Base-by-base conservation (phyloP, 2,329 filamentous ascomycete species). In the Aotearoamyces nothofagi region DNA sequence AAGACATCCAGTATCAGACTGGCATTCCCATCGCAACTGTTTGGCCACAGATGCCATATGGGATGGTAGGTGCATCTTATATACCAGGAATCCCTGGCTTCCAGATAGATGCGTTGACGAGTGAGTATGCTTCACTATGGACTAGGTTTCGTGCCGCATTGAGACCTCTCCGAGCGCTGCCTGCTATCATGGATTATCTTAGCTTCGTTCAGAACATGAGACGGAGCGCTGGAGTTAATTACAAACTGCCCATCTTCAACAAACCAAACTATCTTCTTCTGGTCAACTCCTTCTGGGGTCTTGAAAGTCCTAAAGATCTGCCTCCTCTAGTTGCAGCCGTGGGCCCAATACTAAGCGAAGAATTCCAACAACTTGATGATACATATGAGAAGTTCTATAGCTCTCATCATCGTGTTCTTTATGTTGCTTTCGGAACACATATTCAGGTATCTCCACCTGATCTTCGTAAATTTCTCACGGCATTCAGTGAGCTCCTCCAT, bases 271-370 rank as follows among this genome's bases (percentile, higher is more conserved):
- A 58, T 25, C 49, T 61, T 3, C 36, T 55, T 2, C 41, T 60
- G 4, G 50, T 60, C 14, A 60, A 61, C 29, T 57, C 55, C 0
- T 60, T 60, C 34, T 56, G 51, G 32, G 57, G 56, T 0, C 42
- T 61, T 5, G 58, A 62, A 28, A 42, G 49, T 2, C 51, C 57
- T 0, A 52, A 51, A 13, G 56, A 60, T 31, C 32, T 60, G 3
- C 57, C 57, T 2, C 57, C 57, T 2, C 39, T 53, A 1, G 46
- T 52, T 14, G 42, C 46, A 3, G 33, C 52, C 2, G 48, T 61
- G 3, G 58, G 57, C 1, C 58, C 58, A 2, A 46, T 60, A 2
- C 40, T 61, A 5, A 35, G 43, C 1, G 52, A 56, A 17, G 35
- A 42, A 9, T 57, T 48, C 25, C 40, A 46, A 4, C 39, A 45